Evolutionary conservation across 108 stramenopile species (phyloP), one percentile per base, ranked within the genome.

Genomic region (Fistulifera pelliculosa): DNA sequence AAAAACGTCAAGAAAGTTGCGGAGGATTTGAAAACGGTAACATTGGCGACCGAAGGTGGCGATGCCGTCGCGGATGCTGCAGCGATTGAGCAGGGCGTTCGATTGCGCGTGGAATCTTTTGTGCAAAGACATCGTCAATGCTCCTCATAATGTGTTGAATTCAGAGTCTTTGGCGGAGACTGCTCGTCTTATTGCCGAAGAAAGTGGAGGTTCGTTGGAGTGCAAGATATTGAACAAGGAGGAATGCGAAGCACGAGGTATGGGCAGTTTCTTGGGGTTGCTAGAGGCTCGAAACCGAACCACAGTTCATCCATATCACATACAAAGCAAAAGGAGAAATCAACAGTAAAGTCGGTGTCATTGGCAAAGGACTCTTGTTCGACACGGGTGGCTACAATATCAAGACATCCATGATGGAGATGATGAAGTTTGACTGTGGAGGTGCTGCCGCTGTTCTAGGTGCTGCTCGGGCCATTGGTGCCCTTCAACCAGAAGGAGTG

Each of bases 301-400:
- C 96, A 0, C 82, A 95, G 57, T 96, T 98, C 58, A 94, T 98
- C 67, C 98, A 98, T 74, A 69, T 98, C 47, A 84, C 85, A 22
- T 97, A 98, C 76, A 89, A 68, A 12, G 60, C 77, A n/a, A 51
- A 55, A 27, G 70, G 71, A 21, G 27, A 56, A 23, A 62, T 59
- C 60, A 82, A 80, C 22, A 90, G 85, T 71, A 94, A 85, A 62
- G 81, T 99, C 23, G 96, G 89, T 4, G 63, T 96, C 26, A 61
- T 96, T 53, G 95, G 95, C 15, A 96, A 96, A 76, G 99, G 96
- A 11, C 77, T 99, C 0, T 76, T 96, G 3, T 99, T 98, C 65
- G 99, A 99, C 66, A 89, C 92, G 21, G 99, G 99, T 41, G 99
- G 99, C n/a, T 97, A 97, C 87, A 98, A 99, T 62, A 94, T 99